phyloP scores from a whole-genome alignment of 2,329 filamentous ascomycete species.

The Penicillium sp. region DNA sequence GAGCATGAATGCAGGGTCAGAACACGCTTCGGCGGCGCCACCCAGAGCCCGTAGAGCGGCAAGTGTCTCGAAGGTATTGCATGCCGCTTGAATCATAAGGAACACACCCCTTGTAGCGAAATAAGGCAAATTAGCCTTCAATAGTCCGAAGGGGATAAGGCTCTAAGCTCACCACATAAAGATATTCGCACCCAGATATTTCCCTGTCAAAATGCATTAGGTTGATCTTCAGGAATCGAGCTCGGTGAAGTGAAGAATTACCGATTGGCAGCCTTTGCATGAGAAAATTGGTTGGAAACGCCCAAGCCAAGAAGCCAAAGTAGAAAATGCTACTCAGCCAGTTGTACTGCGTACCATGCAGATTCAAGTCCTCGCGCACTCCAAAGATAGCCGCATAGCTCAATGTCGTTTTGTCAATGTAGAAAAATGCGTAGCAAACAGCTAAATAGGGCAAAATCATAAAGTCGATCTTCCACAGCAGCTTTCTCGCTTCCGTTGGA shows the following conservation, averaged over 20 bases:
- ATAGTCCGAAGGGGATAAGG: background rate
- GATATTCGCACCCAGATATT: constrained; percentile 53
- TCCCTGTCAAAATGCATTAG: constrained; percentile 27
- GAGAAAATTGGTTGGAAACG: constrained; percentile 50
- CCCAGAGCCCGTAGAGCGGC: constrained; percentile 53
- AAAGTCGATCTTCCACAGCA: constrained; percentile 53
- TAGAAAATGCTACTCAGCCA: constrained; percentile 54
- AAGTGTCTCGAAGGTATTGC: constrained; percentile 50
- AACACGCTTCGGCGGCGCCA: constrained; percentile 52
- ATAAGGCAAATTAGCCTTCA: background rate
- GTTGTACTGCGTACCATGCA: constrained; percentile 54
- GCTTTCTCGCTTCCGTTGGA: constrained; percentile 41
- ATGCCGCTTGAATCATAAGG: constrained; percentile 49
- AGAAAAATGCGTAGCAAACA: constrained; percentile 51
- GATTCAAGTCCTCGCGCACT: constrained; percentile 52
- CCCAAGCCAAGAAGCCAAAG: constrained; percentile 51
- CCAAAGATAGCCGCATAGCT: constrained; percentile 62
- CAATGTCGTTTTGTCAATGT: constrained; percentile 50
- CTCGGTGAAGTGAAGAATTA: constrained; percentile 8
- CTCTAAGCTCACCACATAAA: constrained; percentile 45
- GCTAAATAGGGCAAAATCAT: constrained; percentile 54
- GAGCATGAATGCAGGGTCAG: constrained; percentile 58
- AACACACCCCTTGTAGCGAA: constrained; percentile 39
- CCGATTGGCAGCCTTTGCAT: constrained; percentile 49
- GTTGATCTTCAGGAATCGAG: background rate